Evolutionary conservation across 331 rosid genomes (phyloP).

Genomic region (Quercus phellos): DNA sequence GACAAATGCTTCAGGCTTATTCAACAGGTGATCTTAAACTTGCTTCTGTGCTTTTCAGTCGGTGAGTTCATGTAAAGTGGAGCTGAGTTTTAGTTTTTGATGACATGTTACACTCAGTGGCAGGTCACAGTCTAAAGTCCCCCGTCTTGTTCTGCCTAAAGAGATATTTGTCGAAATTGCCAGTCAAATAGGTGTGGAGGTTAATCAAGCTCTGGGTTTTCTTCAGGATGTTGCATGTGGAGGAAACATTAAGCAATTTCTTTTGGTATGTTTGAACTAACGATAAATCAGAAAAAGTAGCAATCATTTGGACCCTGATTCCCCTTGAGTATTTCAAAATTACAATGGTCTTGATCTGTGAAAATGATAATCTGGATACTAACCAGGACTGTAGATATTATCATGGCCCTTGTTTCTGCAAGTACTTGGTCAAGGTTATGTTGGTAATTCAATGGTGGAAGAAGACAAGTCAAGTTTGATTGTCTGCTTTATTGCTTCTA

Average conservation of each 20-base stretch:
- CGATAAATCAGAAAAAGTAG: not conserved
- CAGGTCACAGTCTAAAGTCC: conserved; percentile 60
- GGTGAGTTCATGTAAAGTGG: not conserved
- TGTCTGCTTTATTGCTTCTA: too few species aligned
- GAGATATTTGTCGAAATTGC: conserved; percentile 61
- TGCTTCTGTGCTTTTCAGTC: conserved; percentile 11
- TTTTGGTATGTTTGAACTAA: conserved; percentile 44
- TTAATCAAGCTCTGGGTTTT: conserved; percentile 53
- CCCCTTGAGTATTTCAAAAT: not conserved
- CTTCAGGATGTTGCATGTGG: conserved; percentile 83
- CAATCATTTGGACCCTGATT: not conserved
- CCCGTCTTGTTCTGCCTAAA: conserved; percentile 67
- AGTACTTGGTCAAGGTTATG: not conserved
- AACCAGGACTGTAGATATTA: not conserved
- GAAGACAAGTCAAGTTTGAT: not conserved
- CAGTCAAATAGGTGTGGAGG: conserved; percentile 40
- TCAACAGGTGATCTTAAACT: conserved; percentile 52
- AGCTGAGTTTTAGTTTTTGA: conserved; percentile 9
- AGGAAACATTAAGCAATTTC: conserved; percentile 68
- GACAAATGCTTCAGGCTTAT: conserved; percentile 62
- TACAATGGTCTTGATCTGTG: not conserved
- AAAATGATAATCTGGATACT: not conserved
- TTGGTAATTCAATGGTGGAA: not conserved
- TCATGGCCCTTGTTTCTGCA: not conserved
- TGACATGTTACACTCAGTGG: conserved; percentile 19